Evolutionary conservation across 345 rosid species (phyloP).

Genomic region (Eucalyptus melliodora): DNA sequence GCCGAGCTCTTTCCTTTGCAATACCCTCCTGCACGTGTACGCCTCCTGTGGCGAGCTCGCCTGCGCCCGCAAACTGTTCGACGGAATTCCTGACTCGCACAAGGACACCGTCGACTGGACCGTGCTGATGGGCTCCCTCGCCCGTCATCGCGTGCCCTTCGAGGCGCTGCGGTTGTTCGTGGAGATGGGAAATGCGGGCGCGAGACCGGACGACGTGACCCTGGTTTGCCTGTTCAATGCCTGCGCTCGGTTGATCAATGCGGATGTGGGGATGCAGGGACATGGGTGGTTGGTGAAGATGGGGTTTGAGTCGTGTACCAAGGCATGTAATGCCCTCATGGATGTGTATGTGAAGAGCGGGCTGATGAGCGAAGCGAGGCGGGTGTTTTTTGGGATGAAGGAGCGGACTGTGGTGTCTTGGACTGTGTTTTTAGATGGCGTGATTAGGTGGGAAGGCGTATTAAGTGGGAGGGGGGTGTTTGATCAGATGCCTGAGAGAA

Average conservation of each 20-base stretch:
- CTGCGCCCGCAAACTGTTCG: conserved; percentile 54
- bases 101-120: conserved; percentile 75
- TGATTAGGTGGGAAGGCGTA: conserved; percentile 53
- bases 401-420: conserved; percentile 57
- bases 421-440: conserved; percentile 56
- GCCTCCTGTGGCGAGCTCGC: conserved; percentile 17
- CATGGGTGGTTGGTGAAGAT: conserved; percentile 45
- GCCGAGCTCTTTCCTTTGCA: conserved; percentile 37
- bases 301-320: conserved; percentile 26
- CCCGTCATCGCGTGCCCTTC: conserved; percentile 5
- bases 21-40: conserved; percentile 47
- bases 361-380: conserved; percentile 22
- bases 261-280: conserved; percentile 39
- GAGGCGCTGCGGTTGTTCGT: conserved; percentile 25
- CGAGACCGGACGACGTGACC: conserved; percentile 44
- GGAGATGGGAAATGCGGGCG: conserved; percentile 24
- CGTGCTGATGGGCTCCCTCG: conserved; percentile 37
- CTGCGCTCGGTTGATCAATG: conserved; percentile 36
- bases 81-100: conserved; percentile 42
- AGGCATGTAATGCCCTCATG: conserved; percentile 52
- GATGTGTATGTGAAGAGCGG: conserved; percentile 69
- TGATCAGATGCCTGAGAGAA: conserved; percentile 57
- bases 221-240: conserved; percentile 39
- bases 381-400: conserved; percentile 32
- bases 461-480: conserved; percentile 44